These are phyloP conservation scores for Hylodesmum podocarpum DNA, from an alignment of 306 rosid genomes.

Conservation along the genomic window DNA sequence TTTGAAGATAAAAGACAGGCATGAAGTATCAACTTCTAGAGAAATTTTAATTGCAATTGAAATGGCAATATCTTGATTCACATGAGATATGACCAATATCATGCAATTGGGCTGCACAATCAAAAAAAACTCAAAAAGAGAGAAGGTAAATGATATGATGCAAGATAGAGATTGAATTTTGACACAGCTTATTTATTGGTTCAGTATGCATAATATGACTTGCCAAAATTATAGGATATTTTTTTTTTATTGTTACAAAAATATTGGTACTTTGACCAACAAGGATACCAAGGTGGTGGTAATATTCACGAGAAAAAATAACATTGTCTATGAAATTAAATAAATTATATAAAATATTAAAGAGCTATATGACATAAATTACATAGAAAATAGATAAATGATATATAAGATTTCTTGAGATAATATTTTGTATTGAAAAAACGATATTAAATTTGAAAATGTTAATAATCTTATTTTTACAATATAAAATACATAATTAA, in stretches of 20 bases:
- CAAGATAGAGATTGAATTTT: not conserved
- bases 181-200: not conserved
- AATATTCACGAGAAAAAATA: not conserved
- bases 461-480: too few species aligned
- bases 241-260: not conserved
- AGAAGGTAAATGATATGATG: not conserved
- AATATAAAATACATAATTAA: too few species aligned
- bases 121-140: constrained; percentile 36
- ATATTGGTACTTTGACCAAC: not conserved
- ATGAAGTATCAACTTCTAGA: constrained; percentile 90
- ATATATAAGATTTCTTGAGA: too few species aligned
- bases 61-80: constrained; percentile 97
- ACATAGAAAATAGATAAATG: too few species aligned
- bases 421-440: too few species aligned
- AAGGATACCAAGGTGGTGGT: not conserved
- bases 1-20: constrained; percentile 38
- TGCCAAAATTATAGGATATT: not conserved
- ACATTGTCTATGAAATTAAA: not conserved
- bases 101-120: constrained; percentile 82
- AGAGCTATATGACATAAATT: too few species aligned
- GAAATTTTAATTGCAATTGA: constrained; percentile 93
- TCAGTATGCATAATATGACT: not conserved
- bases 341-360: too few species aligned
- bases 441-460: too few species aligned
- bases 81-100: constrained; percentile 90